Percentiles rank a stretch among this genome's conserved stretches.
Conservation (phyloP, 257 asterid genomes). For the Solanum pinnatisectum region DNA sequence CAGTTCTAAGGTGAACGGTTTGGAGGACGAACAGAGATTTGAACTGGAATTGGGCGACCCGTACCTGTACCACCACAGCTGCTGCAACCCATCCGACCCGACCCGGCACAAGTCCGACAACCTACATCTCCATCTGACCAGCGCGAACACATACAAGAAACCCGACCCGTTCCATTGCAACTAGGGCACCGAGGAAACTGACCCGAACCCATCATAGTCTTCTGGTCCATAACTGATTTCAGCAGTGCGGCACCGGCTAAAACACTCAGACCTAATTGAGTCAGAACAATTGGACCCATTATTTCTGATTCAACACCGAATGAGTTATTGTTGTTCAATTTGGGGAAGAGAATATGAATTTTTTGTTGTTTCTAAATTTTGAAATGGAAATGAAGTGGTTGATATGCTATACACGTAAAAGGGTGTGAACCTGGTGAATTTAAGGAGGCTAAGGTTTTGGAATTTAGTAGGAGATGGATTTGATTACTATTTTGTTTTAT, state of each 20-base stretch:
- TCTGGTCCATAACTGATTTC: conserved; percentile 56
- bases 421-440: conserved; percentile 8
- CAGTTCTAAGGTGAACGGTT: conserved; percentile 31
- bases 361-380: neutral
- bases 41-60: conserved; percentile 85
- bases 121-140: conserved; percentile 96
- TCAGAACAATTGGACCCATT: conserved; percentile 62
- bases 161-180: conserved; percentile 90
- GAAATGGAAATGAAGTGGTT: conserved; percentile 32
- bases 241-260: conserved; percentile 49
- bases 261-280: conserved; percentile 32
- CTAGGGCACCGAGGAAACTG: conserved; percentile 58
- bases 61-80: conserved; percentile 92
- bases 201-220: conserved; percentile 65
- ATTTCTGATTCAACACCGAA: neutral
- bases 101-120: conserved; percentile 84
- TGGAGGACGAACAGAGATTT: conserved; percentile 49
- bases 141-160: conserved; percentile 71
- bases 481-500: neutral
- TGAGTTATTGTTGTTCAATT: neutral
- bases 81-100: conserved; percentile 82
- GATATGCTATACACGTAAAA: conserved; percentile 49
- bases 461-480: neutral
- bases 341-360: neutral
- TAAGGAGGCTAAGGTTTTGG: conserved; percentile 6